Conservation (phyloP, 2,329 filamentous ascomycete genomes). For the Pestalotiopsis sp. region DNA sequence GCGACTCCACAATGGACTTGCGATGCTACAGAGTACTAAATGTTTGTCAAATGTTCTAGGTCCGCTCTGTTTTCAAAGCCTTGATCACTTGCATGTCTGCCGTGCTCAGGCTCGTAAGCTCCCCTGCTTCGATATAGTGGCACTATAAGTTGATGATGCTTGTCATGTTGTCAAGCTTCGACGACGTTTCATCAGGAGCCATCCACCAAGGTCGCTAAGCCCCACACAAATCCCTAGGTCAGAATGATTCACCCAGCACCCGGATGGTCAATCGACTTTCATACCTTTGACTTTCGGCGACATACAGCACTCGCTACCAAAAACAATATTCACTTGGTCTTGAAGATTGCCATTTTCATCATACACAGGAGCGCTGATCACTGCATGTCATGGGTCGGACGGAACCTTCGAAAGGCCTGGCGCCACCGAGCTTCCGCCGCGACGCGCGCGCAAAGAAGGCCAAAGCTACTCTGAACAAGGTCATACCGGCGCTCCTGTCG, state of each 20-base stretch:
- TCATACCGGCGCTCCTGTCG: slow-evolving; percentile 58
- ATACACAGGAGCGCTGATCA: neutral
- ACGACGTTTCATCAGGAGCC: too few species aligned
- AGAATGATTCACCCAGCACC: neutral
- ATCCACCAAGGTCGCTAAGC: neutral
- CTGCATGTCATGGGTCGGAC: slow-evolving; percentile 29
- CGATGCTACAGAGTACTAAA: too few species aligned
- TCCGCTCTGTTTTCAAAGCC: too few species aligned
- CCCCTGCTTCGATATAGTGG: too few species aligned
- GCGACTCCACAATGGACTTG: too few species aligned
- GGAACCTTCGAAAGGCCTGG: slow-evolving; percentile 30
- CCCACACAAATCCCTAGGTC: neutral
- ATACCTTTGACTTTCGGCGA: neutral
- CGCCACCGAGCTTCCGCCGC: slow-evolving; percentile 32
- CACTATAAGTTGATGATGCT: too few species aligned
- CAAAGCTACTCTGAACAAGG: slow-evolving; percentile 59
- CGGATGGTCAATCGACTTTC: neutral
- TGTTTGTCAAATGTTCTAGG: too few species aligned
- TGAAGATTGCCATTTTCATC: neutral
- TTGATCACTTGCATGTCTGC: too few species aligned
- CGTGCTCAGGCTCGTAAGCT: too few species aligned
- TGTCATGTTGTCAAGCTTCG: too few species aligned
- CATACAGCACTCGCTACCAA: neutral
- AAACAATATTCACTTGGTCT: neutral
- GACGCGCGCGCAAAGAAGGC: slow-evolving; percentile 53